These are phyloP conservation scores for Laguncularia racemosa DNA, from an alignment of 345 rosid genomes.

Conservation along the genomic window DNA sequence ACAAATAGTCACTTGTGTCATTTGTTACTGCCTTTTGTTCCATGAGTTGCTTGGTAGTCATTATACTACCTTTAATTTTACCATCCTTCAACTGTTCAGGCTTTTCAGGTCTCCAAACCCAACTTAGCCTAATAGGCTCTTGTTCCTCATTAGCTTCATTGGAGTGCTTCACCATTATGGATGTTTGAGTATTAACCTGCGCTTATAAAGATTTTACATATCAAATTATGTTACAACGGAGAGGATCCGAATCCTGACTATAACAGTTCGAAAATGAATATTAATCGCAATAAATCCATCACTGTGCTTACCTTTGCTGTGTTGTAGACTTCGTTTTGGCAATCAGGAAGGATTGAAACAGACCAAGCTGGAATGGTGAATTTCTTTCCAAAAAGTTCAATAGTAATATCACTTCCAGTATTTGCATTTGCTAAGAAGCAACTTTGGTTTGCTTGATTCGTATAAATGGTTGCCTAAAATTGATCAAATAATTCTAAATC, in stretches of 20 bases:
- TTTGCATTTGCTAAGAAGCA: slow-evolving; percentile 55
- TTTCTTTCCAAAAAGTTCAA: too few relatives aligned
- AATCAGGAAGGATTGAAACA: slow-evolving; percentile 53
- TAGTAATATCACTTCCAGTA: slow-evolving; percentile 20
- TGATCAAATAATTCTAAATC: not conserved
- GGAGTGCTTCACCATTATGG: too few relatives aligned
- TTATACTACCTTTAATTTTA: not conserved
- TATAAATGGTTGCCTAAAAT: slow-evolving; percentile 20
- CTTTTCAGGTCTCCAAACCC: slow-evolving; percentile 28
- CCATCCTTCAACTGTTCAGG: not conserved
- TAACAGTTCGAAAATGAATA: too few relatives aligned
- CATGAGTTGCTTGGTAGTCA: slow-evolving; percentile 15
- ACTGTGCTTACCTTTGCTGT: too few relatives aligned
- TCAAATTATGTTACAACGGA: too few relatives aligned
- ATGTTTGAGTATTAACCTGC: too few relatives aligned
- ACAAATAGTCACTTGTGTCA: slow-evolving; percentile 34
- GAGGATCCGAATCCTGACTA: too few relatives aligned
- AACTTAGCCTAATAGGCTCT: not conserved
- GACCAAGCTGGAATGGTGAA: slow-evolving; percentile 64
- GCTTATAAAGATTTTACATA: too few relatives aligned
- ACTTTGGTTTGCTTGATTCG: slow-evolving; percentile 25
- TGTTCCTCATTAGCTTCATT: too few relatives aligned
- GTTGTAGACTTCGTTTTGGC: too few relatives aligned
- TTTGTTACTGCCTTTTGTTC: slow-evolving; percentile 29
- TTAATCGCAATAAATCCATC: too few relatives aligned